Conservation (phyloP, 139 green algal genomes). For the Auxenochlorella protothecoides region DNA sequence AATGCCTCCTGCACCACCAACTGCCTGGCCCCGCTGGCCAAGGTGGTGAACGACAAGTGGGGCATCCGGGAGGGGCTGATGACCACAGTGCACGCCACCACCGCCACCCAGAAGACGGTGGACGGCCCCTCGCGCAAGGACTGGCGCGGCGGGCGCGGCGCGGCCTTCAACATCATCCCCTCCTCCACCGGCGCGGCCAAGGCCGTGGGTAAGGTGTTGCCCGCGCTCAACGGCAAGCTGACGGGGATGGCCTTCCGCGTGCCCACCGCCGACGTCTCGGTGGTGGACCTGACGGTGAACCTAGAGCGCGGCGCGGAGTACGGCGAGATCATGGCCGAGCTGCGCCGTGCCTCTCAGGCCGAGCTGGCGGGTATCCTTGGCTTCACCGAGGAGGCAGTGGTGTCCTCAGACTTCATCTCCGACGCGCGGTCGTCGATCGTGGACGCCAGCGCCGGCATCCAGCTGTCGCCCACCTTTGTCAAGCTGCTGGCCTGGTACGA, state of each 20-base stretch:
- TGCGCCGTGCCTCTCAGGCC: constrained; percentile 68
- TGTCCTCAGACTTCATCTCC: constrained; percentile 68
- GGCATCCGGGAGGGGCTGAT: constrained; percentile 52
- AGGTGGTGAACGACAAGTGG: constrained; percentile 79
- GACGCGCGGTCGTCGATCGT: constrained; percentile 77
- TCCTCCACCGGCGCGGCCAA: constrained; percentile 96
- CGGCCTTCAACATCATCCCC: constrained; percentile 94
- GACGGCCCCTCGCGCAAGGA: constrained; percentile 93
- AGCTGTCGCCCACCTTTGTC: constrained; percentile 75
- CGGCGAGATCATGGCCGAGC: constrained; percentile 78
- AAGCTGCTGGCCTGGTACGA: constrained; percentile 55
- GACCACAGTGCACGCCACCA: constrained; percentile 74
- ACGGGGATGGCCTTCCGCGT: constrained; percentile 96
- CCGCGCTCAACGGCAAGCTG: constrained; percentile 88
- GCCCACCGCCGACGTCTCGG: constrained; percentile 84
- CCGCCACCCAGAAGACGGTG: constrained; percentile 94
- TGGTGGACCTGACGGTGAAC: constrained; percentile 86
- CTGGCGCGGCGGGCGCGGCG: constrained; percentile 87
- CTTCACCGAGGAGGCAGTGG: constrained; percentile 21
- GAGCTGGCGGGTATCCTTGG: constrained; percentile 78
- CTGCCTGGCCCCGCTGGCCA: constrained; percentile 88
- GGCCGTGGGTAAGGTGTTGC: constrained; percentile 79
- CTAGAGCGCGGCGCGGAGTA: constrained; percentile 80
- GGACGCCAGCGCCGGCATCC: constrained; percentile 79
- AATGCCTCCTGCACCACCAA: constrained; percentile 96